Evolutionary conservation across 2,329 filamentous ascomycete genomes (phyloP), one percentile per base, ranked within the genome.

Genomic region (Elsinoe perseae): DNA sequence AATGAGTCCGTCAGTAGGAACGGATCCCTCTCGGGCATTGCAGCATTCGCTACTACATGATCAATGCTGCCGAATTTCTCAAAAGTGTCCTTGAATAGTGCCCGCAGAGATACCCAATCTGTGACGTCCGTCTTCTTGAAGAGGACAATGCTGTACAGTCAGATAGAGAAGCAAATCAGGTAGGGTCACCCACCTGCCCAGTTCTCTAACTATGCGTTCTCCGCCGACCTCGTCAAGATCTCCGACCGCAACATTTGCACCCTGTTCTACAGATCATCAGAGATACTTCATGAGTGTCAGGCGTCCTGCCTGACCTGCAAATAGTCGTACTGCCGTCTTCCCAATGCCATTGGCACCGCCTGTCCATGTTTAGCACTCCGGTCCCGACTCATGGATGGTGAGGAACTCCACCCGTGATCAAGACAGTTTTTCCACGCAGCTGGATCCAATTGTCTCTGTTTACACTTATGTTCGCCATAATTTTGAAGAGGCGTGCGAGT

Each of bases 311-410:
- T 50, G 25, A 50, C 44, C 44, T 18, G 44, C 44, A 16, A 50
- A 50, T 25, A 50, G 21, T 18, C 27, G 23, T 21, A 50, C 44
- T n/a, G 44, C 27, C 14, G 44, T 50, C 44, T 32, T 50, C 12
- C 44, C 44, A 30, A 50, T 50, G 18, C 44, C 44, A 50, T 50
- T 50, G 2, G 44, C 23, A 8, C 44, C 44, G 32, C 44, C 44
- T 50, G 12, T 28, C 8, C n/a, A 3, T 8, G 12, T 6, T 50
- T 27, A 50, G 14, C 25, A 50, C 30, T 32, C 32, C 10, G 4
- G n/a, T 14, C 12, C 9, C 12, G 12, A 36, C 12, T 14, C 32
- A 36, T 36, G 4, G 9, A 36, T 36, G 32, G n/a, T 36, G 32
- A 36, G n/a, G n/a, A n/a, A n/a, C n/a, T 6, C 32, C n/a, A 50